These are phyloP conservation scores for Microbotryum violaceum DNA, from an alignment of 1,284 basidiomycete species.

Conservation along the genomic window DNA sequence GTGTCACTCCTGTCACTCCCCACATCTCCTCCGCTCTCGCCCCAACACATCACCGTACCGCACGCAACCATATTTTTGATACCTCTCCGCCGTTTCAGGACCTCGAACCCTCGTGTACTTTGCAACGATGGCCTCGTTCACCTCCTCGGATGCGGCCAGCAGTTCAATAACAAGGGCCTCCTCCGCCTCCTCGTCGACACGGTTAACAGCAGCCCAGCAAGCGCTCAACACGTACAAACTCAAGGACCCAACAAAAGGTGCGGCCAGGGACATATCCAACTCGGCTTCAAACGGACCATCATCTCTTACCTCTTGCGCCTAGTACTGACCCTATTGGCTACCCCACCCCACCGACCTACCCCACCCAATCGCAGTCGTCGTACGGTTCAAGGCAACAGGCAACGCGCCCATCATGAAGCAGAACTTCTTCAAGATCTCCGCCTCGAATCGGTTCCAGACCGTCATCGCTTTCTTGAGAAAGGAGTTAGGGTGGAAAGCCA, in stretches of 20 bases:
- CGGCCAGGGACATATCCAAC: slow-evolving; percentile 24
- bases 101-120: no score
- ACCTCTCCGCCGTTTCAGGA: no score
- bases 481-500: slow-evolving; percentile 78
- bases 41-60: no score
- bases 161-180: no score
- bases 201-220: slow-evolving; percentile 2
- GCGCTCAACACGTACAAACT: slow-evolving; percentile 76
- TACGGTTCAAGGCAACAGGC: slow-evolving; percentile 96
- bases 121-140: no score
- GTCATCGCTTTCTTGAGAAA: slow-evolving; percentile 89
- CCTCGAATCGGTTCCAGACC: slow-evolving; percentile 87
- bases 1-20: no score
- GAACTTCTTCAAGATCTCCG: slow-evolving; percentile 96
- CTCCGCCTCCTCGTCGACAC: background rate
- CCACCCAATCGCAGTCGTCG: slow-evolving; percentile 62
- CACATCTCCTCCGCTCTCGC: no score
- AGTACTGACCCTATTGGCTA: background rate
- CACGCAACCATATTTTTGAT: no score
- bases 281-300: background rate
- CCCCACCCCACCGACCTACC: slow-evolving; percentile 1
- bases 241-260: slow-evolving; percentile 73
- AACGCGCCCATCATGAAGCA: slow-evolving; percentile 98
- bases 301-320: background rate
- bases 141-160: no score